Conservation (phyloP, 2,329 filamentous ascomycete genomes). For the Trichoderma aggressivum region DNA sequence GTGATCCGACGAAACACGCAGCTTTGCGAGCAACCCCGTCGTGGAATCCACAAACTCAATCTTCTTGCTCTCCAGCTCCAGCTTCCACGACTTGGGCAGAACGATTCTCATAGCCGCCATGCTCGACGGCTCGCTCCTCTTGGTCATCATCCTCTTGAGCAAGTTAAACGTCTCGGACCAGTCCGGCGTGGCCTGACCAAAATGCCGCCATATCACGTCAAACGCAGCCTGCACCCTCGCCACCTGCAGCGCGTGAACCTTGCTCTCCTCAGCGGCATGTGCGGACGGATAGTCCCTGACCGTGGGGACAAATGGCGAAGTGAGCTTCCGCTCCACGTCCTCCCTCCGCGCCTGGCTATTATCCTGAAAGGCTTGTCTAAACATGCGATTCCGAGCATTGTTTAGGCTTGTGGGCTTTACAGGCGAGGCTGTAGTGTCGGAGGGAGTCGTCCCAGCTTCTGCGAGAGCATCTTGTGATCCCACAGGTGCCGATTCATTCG, state of each 20-base stretch:
- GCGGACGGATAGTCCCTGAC: constrained; percentile 30
- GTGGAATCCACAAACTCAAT: constrained; percentile 35
- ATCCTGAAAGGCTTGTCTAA: constrained; percentile 31
- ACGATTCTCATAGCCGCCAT: constrained; percentile 38
- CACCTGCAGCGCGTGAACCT: constrained; percentile 24
- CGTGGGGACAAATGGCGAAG: constrained; percentile 29
- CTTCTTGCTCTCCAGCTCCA: constrained; percentile 34
- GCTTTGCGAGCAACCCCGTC: constrained; percentile 32
- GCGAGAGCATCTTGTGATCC: not conserved
- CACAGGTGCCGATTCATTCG: not conserved
- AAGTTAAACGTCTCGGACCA: constrained; percentile 41
- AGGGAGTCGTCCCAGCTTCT: constrained; percentile 16
- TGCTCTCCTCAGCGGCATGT: constrained; percentile 25
- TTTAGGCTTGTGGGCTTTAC: constrained; percentile 15
- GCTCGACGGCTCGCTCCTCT: constrained; percentile 29
- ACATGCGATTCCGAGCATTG: constrained; percentile 27
- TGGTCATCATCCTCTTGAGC: constrained; percentile 38
- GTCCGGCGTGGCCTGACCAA: constrained; percentile 30
- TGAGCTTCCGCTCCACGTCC: constrained; percentile 22
- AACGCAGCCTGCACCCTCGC: constrained; percentile 37
- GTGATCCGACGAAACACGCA: constrained; percentile 35
- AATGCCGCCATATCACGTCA: constrained; percentile 33
- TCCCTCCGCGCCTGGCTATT: constrained; percentile 23
- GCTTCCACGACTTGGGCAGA: constrained; percentile 34
- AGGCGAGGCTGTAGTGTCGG: not conserved